Conservation (phyloP, 345 rosid species). For the Mangifera indica region DNA sequence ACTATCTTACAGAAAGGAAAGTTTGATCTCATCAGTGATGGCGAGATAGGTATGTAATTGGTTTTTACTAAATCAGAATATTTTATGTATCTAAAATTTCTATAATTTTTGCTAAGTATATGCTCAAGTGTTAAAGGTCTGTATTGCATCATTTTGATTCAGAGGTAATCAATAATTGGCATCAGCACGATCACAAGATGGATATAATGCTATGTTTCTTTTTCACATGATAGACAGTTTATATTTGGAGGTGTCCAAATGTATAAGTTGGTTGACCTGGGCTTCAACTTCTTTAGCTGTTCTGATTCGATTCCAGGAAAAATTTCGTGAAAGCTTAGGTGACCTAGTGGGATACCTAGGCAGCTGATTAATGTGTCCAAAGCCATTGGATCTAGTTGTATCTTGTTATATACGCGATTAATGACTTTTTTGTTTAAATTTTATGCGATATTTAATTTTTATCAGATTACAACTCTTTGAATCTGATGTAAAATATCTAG, state of each 20-base stretch:
- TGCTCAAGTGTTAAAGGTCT: slow-evolving; percentile 1
- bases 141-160: not conserved
- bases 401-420: not conserved
- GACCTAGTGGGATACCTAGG: not conserved
- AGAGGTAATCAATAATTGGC: not conserved
- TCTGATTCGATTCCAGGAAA: not conserved
- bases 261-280: not conserved
- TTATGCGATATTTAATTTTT: not conserved
- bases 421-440: not conserved
- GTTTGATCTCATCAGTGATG: slow-evolving; percentile 75
- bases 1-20: slow-evolving; percentile 86
- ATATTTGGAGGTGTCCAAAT: not conserved
- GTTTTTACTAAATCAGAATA: not conserved
- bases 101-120: not conserved
- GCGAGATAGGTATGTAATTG: slow-evolving; percentile 56
- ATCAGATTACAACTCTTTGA: not conserved
- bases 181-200: too few relatives aligned
- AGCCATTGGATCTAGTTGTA: not conserved
- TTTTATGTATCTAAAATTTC: not conserved
- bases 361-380: not conserved
- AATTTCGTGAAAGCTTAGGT: not conserved
- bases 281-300: not conserved
- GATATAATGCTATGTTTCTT: not conserved
- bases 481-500: not conserved
- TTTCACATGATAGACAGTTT: not conserved